Conservation (phyloP, 2,329 filamentous ascomycete species). For the Sporothrix humicola region DNA sequence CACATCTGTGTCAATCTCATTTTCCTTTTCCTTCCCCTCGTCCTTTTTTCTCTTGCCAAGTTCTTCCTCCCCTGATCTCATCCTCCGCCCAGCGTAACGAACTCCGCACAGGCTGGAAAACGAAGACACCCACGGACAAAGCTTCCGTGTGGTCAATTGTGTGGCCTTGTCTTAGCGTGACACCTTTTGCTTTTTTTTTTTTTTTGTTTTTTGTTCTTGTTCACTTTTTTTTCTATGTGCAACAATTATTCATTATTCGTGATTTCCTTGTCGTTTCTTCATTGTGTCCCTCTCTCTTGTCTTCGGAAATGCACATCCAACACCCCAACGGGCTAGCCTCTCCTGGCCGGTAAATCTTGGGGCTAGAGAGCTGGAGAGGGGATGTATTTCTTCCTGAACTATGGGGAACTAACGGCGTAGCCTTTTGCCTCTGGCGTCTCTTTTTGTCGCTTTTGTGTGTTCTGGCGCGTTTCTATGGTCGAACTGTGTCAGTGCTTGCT, state of each 20-base stretch:
- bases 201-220: not conserved
- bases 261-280: not conserved
- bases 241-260: too few species aligned
- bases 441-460: too few species aligned
- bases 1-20: not conserved
- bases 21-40: not conserved
- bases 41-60: not conserved
- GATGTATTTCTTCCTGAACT: not conserved
- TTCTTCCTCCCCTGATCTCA: not conserved
- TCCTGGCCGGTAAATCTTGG: constrained; percentile 17
- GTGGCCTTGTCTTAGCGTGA: constrained; percentile 19
- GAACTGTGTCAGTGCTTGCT: not conserved
- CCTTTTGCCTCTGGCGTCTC: not conserved
- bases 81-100: constrained; percentile 23
- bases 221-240: not conserved
- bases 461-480: not conserved
- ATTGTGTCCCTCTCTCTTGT: not conserved
- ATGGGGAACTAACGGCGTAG: not conserved
- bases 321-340: not conserved
- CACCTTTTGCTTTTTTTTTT: not conserved
- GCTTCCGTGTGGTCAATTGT: not conserved
- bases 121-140: constrained; percentile 7
- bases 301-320: constrained; percentile 35
- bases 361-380: not conserved
- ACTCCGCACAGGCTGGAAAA: constrained; percentile 22